Evolutionary conservation across 106 monocot genomes (phyloP).

Genomic region (Dioscorea dumetorum): DNA sequence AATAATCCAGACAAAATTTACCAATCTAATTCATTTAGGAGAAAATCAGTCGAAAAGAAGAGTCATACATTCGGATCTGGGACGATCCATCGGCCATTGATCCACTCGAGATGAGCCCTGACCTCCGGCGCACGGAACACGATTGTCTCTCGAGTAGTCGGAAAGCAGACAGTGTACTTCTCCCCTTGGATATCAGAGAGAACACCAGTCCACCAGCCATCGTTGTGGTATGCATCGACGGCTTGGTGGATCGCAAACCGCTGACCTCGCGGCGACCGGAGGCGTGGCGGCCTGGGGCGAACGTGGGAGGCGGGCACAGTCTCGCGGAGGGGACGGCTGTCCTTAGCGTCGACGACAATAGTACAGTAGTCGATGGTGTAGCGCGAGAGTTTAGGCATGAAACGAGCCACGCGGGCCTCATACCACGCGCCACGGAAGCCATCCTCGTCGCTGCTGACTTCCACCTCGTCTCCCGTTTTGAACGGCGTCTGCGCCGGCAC

Average conservation of each 20-base stretch:
- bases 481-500: conserved; percentile 3
- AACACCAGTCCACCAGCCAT: conserved; percentile 58
- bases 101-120: conserved; percentile 44
- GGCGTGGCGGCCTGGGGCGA: conserved; percentile 29
- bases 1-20: not conserved
- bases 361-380: conserved; percentile 35
- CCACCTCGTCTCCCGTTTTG: conserved; percentile 30
- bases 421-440: conserved; percentile 46
- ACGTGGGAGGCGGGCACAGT: conserved; percentile 12
- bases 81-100: conserved; percentile 26
- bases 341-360: conserved; percentile 14
- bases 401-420: conserved; percentile 27
- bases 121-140: conserved; percentile 22
- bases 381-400: conserved; percentile 7
- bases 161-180: conserved; percentile 27
- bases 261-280: not conserved
- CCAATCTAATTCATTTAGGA: not conserved
- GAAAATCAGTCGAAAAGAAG: not conserved
- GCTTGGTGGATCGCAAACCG: conserved; percentile 15
- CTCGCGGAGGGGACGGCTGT: conserved; percentile 23
- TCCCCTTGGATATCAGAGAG: conserved; percentile 1
- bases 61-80: conserved; percentile 16
- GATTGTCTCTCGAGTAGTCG: conserved; percentile 19
- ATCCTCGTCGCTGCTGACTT: conserved; percentile 37
- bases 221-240: conserved; percentile 55